Evolutionary conservation across 768 basidiomycete species (phyloP), one percentile per base, ranked within the genome.

Genomic region (Amanita pseudoporphyria): DNA sequence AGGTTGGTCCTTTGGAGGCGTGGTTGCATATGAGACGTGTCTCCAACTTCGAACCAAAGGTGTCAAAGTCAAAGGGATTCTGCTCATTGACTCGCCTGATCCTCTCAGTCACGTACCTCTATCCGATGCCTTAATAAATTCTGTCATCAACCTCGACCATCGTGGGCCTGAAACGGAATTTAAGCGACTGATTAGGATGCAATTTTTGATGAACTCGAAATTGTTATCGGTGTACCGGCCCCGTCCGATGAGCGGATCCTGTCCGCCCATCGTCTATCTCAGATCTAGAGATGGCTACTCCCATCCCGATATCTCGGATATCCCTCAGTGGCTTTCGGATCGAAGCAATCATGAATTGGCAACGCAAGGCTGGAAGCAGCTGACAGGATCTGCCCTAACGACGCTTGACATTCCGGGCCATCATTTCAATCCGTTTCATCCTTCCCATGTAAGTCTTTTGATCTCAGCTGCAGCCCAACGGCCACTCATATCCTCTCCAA

Each of bases 1-100:
- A 87, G 85, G 85, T 0, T 88, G 84, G 84, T 88, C 85, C 2
- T 84, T 88, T 54, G 85, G 85, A 10, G 85, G 84, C 1, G 78
- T 85, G 3, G 76, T 78, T 0, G 82, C 85, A 0, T 86, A 78
- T 56, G 85, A 86, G 56, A 64, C 77, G 2, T 76, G 79, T 14
- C 71, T 70, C 0, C 73, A 75, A 22, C 71, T 87, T 33, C 49
- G 22, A 14, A 52, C 66, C n/a, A 61, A 54, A 16, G 77, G 73
- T 2, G 55, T 73, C 7, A 44, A 54, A 1, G 77, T 83, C 18
- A 64, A 66, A 45, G 86, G 83, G 0, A 65, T 87, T 38, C 54
- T 86, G 7, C 66, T 86, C 52, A 79, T 88, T 55, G 86, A 87
- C 58, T 71, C 82, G 0, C 83, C 86, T 0, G 66, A 70, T 50